Base-by-base conservation (phyloP, 768 basidiomycete genomes). In the Tricholoma terreum region DNA sequence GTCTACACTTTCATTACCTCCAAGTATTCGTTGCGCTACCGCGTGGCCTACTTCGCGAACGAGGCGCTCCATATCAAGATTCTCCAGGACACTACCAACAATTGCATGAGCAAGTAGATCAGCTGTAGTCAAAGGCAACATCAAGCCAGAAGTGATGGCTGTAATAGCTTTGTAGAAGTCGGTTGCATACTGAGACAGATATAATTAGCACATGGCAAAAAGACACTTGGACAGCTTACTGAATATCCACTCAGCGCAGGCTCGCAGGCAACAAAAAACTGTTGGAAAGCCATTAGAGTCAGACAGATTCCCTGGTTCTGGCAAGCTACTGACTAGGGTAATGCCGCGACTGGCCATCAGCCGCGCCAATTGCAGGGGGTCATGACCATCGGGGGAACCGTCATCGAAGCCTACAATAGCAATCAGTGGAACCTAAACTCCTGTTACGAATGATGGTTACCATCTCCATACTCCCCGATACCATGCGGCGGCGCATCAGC, bases 231-330 rank as follows among this genome's bases (percentile, higher is more conserved):
- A 27, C 19, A 14, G 69, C 87, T 67, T 64, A 92, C 91, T 56
- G 89, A 90, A 67, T 96, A 96, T 43, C 93, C 92, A 61, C 92
- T 94, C 58, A 96, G 79, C 5, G 93, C 94, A 56, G 96, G 95
- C 72, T 98, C 96, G 75, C 96, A 98, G 27, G 96, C 96, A n/a
- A 98, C 96, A 70, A 97, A 94, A 76, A 98, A 98, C 94, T 97
- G 70, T 49, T n/a, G n/a, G 10, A 6, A 58, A 21, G 3, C 30
- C 55, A 31, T 54, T 38, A 56, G 36, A 52, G 21, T 61, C 52
- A 22, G 21, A 58, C 35, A 55, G 52, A 52, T 57, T 30, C 53
- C n/a, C 58, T 33, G 50, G 6, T 17, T 21, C 48, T 12, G 17
- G 5, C 48, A 27, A 43, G 55, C 30, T 73, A 24, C 87, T 67